Evolutionary conservation across 495 filamentous ascomycete genomes (phyloP), one percentile per base, ranked within the genome.

Genomic region (Aspergillus panamensis): DNA sequence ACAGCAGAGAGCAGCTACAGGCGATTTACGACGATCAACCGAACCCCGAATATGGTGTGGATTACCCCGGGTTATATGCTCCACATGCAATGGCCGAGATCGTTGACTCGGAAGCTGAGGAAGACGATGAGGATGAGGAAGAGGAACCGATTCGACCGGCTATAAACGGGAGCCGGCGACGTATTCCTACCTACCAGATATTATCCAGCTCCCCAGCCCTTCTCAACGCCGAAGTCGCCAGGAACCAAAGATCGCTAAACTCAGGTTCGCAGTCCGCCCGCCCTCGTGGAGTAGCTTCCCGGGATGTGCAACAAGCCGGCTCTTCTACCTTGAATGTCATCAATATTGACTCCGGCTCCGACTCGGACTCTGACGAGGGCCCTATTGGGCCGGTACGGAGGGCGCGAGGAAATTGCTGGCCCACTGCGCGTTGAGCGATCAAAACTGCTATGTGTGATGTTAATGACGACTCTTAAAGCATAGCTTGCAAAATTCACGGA

Each of bases 311-410:
- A 4, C 31, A 53, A 7, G 49, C 56, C 25, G 66, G 66, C 20
- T 61, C 62, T 8, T 65, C 64, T 39, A 49, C 48, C 5, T 29
- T 39, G 32, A 62, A 66, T 43, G 66, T 66, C 10, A 70, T 73
- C 42, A 53, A 49, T 16, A 12, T 69, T 6, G 65, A 68, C 25
- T 25, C 25, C 25, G 25, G 25, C 25, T 25, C 25, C 16, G 68
- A 70, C 51, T n/a, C n/a, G n/a, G 67, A 70, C 47, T 73, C 70
- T 7, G 73, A 75, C 45, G 71, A 73, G 58, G 71, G 63, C 2
- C 71, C 71, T n/a, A 62, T 75, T 19, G 50, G 61, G 29, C 68
- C 69, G 12, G 50, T 49, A 10, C 67, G 67, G 53, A 67, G 69
- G 63, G 49, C 43, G 49, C 53, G 67, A 44, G 54, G 52, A 20